phyloP scores from a whole-genome alignment of 345 rosid genomes.

The Combretum micranthum region DNA sequence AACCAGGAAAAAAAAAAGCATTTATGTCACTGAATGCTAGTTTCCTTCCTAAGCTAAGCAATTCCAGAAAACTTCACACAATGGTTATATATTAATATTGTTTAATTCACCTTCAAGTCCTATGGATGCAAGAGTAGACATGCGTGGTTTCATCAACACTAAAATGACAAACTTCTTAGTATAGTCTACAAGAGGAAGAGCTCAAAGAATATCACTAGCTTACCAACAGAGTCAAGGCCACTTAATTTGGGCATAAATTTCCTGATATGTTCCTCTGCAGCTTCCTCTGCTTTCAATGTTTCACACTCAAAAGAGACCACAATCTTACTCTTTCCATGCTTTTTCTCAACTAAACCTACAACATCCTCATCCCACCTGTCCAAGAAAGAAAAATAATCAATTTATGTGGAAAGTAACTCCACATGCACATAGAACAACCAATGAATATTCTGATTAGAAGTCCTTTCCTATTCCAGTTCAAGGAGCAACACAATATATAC shows the following conservation, averaged over 20 bases:
- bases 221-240: conserved; percentile 85
- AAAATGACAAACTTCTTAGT: neutral
- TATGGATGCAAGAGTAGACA: too few relatives aligned
- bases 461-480: neutral
- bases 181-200: neutral
- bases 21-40: too few relatives aligned
- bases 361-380: conserved; percentile 80
- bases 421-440: neutral
- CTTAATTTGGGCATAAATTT: conserved; percentile 82
- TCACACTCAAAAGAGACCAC: conserved; percentile 70
- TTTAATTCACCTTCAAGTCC: too few relatives aligned
- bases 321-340: conserved; percentile 57
- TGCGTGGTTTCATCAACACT: neutral
- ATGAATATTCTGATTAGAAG: neutral
- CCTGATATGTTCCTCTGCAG: conserved; percentile 82
- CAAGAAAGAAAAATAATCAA: conserved; percentile 6
- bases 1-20: too few relatives aligned
- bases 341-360: conserved; percentile 58
- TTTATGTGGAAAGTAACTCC: neutral
- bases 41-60: too few relatives aligned
- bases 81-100: too few relatives aligned
- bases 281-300: conserved; percentile 83
- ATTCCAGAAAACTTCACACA: too few relatives aligned
- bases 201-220: conserved; percentile 8
- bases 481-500: too few relatives aligned